Conservation (phyloP, 2,329 filamentous ascomycete genomes). For the Phyllosticta citriasiana region DNA sequence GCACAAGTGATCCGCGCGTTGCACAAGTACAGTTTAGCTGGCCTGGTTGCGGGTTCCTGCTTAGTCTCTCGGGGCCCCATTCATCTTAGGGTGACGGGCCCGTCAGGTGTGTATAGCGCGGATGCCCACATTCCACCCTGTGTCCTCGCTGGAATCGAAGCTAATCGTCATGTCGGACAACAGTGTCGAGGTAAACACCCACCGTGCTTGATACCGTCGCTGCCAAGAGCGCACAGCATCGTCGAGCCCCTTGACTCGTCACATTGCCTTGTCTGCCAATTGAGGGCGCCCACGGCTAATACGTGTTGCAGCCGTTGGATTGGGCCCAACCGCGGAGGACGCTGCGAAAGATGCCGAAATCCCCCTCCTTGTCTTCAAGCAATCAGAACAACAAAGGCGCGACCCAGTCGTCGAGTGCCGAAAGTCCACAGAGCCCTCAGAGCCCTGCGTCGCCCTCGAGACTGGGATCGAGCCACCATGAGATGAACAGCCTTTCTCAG, state of each 20-base stretch:
- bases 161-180: constrained; percentile 8
- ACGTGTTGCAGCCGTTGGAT: constrained; percentile 10
- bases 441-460: constrained; percentile 20
- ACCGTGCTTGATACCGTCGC: neutral
- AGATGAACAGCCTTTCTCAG: constrained; percentile 6
- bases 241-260: constrained; percentile 4
- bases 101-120: constrained; percentile 10
- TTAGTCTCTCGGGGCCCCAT: constrained; percentile 6
- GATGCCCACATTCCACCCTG: neutral
- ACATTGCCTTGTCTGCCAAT: constrained; percentile 4
- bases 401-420: constrained; percentile 21
- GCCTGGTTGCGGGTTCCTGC: constrained; percentile 8
- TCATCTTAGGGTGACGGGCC: constrained; percentile 8
- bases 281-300: constrained; percentile 7
- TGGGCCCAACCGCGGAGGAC: constrained; percentile 18
- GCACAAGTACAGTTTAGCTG: constrained; percentile 3
- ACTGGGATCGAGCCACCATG: constrained; percentile 5
- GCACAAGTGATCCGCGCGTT: constrained; percentile 8
- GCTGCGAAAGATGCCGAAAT: constrained; percentile 29
- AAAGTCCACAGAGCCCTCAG: constrained; percentile 18
- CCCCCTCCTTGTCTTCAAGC: constrained; percentile 26
- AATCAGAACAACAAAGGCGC: constrained; percentile 18
- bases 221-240: constrained; percentile 1
- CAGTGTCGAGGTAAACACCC: constrained; percentile 10
- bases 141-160: constrained; percentile 5